Base-by-base conservation (phyloP, 1,284 basidiomycete genomes). In the Rugosomyces carneus region DNA sequence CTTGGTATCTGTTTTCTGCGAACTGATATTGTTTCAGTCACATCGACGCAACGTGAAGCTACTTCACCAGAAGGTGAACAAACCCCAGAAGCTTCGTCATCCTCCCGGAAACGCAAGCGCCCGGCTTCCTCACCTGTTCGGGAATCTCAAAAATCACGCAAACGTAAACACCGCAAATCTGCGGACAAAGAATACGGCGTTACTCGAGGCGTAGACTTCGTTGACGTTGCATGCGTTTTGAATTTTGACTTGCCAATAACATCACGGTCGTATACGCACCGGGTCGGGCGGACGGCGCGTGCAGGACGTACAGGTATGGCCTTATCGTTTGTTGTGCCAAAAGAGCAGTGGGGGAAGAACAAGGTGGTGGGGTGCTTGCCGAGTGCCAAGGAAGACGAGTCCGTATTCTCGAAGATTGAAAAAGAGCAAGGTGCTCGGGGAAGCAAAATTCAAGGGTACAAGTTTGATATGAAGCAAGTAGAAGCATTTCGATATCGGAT, bases 401-500 rank as follows among this genome's bases (percentile, higher is more conserved):
- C 60, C 7, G 79, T 93, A 6, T 94, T 93, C 69, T 72, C 68
- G 50, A 76, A 81, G 58, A 90, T 96, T 35, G 84, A 88, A 61
- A 75, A 73, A 52, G 80, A 86, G 60, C 84, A 88, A 60, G 79
- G 70, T 4, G 81, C 81, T 31, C 68, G 80, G 45, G 88, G 84
- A 21, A 83, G 81, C 45, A 79, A 87, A 54, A 77, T 97, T 53
- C 88, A 90, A 63, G 93, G 93, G 64, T 99, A 96, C 69, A 79
- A 84, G 32, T 90, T 98, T 61, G 93, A 97, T 64, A 84, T 89
- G 88, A 78, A 82, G 66, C 84, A 96, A 70, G 91, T 98, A 34
- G 93, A 98, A 57, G 93, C 92, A n/a, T 99, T 99, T 71, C 73
- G 94, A 55, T 99, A 99, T 68, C 80, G 96, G 43, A 98, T 98